These are phyloP conservation scores for Lagenaria siceraria DNA, from an alignment of 306 rosid genomes.

Conservation along the genomic window DNA sequence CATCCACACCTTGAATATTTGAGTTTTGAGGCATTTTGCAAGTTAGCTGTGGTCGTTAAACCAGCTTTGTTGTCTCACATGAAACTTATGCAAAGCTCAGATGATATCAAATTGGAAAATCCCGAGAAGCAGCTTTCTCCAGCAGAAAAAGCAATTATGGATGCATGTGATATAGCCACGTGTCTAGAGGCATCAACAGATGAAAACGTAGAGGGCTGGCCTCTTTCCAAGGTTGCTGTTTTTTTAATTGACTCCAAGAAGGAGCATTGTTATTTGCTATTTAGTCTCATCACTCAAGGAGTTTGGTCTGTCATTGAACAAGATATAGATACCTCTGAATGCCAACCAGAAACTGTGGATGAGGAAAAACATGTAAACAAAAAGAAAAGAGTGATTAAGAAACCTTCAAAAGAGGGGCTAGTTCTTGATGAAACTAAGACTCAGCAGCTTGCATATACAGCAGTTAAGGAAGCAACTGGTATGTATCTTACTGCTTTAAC, in stretches of 20 bases:
- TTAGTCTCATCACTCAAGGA: conserved; percentile 41
- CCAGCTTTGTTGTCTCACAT: conserved; percentile 46
- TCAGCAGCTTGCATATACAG: conserved; percentile 54
- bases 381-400: conserved; percentile 33
- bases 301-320: conserved; percentile 70
- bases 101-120: conserved; percentile 35
- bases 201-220: conserved; percentile 50
- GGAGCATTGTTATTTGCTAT: conserved; percentile 49
- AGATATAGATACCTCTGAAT: conserved; percentile 24
- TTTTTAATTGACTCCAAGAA: conserved; percentile 48
- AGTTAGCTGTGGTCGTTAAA: conserved; percentile 48
- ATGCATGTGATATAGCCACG: conserved; percentile 51
- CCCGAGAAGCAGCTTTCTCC: conserved; percentile 53
- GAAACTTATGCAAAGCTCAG: conserved; percentile 47
- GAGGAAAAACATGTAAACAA: conserved; percentile 20
- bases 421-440: conserved; percentile 26
- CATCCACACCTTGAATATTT: conserved; percentile 40
- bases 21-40: conserved; percentile 51
- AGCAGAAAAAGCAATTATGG: conserved; percentile 56
- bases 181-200: conserved; percentile 46
- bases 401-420: conserved; percentile 29
- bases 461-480: conserved; percentile 67
- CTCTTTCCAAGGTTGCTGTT: conserved; percentile 60
- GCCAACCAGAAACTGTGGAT: conserved; percentile 21
- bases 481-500: conserved; percentile 10